phyloP scores from a whole-genome alignment of 1,139 yeast genomes.

The Hansenula sp. region DNA sequence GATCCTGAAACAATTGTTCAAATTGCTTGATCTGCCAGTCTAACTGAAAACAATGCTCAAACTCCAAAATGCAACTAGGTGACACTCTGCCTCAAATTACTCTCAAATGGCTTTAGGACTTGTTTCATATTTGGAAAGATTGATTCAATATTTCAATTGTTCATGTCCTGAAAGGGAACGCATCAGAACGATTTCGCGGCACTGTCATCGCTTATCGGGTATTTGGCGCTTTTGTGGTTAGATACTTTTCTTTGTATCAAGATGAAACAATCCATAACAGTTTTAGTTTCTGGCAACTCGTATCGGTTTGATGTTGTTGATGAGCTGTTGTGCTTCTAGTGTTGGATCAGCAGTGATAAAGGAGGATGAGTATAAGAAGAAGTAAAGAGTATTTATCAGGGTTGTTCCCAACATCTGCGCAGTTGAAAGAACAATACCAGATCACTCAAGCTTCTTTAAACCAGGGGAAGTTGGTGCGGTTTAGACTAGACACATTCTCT shows the following conservation, averaged over 20 bases:
- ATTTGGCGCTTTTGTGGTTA: neutral
- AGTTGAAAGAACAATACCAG: neutral
- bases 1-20: too few species aligned
- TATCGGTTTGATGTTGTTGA: neutral
- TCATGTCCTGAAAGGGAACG: too few species aligned
- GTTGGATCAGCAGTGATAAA: neutral
- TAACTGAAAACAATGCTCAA: too few species aligned
- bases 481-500: neutral
- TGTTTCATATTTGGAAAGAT: neutral
- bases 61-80: too few species aligned
- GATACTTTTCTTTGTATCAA: neutral
- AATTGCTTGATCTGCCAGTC: too few species aligned
- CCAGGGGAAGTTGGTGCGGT: too few species aligned
- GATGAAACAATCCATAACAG: neutral
- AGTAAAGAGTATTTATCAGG: neutral
- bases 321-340: neutral
- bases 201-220: neutral
- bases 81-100: too few species aligned
- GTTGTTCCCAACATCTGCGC: conserved; percentile 3
- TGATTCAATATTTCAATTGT: neutral
- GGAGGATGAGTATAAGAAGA: neutral
- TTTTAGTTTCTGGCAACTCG: too few species aligned
- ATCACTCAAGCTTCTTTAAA: too few species aligned
- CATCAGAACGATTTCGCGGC: too few species aligned
- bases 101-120: too few species aligned